phyloP scores from a whole-genome alignment of 2,329 filamentous ascomycete genomes.

The Colletotrichum sp. region DNA sequence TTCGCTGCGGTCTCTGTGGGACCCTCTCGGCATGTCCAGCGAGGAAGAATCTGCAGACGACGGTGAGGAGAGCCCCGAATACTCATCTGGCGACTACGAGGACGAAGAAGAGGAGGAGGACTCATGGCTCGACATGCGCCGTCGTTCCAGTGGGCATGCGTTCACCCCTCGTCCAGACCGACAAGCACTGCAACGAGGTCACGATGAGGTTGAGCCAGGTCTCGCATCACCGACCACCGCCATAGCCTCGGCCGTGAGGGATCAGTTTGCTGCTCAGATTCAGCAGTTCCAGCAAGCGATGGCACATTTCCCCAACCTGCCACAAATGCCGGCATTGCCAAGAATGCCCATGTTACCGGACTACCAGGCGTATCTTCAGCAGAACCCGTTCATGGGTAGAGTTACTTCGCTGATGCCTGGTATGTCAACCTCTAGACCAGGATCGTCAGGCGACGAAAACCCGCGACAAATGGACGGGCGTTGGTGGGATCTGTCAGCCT shows the following conservation, averaged over 20 bases:
- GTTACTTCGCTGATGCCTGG: constrained; percentile 77
- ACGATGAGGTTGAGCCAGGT: constrained; percentile 24
- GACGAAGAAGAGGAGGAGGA: constrained; percentile 47
- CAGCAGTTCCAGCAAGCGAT: constrained; percentile 79
- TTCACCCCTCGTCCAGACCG: constrained; percentile 25
- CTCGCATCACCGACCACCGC: constrained; percentile 62
- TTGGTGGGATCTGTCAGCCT: constrained; percentile 73
- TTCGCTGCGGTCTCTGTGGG: constrained; percentile 72
- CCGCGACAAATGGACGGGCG: constrained; percentile 56
- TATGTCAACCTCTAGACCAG: constrained; percentile 57
- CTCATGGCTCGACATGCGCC: constrained; percentile 42
- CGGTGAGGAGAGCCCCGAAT: constrained; percentile 48
- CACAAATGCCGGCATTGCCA: constrained; percentile 58
- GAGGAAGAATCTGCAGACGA: constrained; percentile 45
- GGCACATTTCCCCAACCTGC: constrained; percentile 63
- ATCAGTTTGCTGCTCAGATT: constrained; percentile 75
- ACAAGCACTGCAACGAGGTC: constrained; percentile 7
- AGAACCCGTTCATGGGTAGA: constrained; percentile 69
- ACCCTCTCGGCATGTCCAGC: constrained; percentile 51
- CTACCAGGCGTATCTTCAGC: constrained; percentile 71
- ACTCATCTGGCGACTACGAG: constrained; percentile 50
- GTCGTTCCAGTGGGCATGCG: constrained; percentile 29
- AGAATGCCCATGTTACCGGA: constrained; percentile 70
- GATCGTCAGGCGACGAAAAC: constrained; percentile 44
- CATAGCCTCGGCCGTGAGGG: constrained; percentile 73